Conservation (phyloP, 164 flowering plant genomes). For the Annona squamosa region DNA sequence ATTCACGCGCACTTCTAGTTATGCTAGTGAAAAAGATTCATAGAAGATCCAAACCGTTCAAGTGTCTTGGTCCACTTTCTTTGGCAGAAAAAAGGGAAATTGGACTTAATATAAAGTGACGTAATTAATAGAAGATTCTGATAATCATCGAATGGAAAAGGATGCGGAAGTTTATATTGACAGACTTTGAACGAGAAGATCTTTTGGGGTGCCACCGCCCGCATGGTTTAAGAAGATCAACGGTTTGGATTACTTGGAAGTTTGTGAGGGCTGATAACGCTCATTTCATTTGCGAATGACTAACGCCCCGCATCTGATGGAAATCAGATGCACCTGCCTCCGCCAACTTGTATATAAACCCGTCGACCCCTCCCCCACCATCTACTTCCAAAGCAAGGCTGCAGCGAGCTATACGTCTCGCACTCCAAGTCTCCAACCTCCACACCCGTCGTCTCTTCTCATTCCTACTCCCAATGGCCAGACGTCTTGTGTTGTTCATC, state of each 20-base stretch:
- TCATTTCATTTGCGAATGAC: neutral
- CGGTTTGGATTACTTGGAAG: neutral
- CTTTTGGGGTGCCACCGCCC: neutral
- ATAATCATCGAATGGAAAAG: neutral
- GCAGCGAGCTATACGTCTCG: neutral
- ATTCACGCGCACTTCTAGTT: too few relatives aligned
- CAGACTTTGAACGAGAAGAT: neutral
- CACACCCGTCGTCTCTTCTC: neutral
- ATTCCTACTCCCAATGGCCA: neutral
- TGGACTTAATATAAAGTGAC: too few relatives aligned
- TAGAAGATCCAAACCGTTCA: too few relatives aligned
- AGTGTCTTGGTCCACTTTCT: too few relatives aligned
- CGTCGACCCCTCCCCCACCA: too few relatives aligned
- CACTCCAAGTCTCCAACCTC: neutral
- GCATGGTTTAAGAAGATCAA: neutral
- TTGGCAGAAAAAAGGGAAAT: too few relatives aligned
- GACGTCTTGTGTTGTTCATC: neutral
- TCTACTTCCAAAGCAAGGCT: too few relatives aligned
- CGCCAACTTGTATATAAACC: neutral
- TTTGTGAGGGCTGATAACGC: neutral
- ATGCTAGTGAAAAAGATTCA: too few relatives aligned
- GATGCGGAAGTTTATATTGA: neutral
- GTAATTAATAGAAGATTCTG: too few relatives aligned
- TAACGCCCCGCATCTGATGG: neutral
- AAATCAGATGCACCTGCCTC: neutral